phyloP scores from a whole-genome alignment of 192 early-diverging fungal species.

The Linnemannia hyalina region DNA sequence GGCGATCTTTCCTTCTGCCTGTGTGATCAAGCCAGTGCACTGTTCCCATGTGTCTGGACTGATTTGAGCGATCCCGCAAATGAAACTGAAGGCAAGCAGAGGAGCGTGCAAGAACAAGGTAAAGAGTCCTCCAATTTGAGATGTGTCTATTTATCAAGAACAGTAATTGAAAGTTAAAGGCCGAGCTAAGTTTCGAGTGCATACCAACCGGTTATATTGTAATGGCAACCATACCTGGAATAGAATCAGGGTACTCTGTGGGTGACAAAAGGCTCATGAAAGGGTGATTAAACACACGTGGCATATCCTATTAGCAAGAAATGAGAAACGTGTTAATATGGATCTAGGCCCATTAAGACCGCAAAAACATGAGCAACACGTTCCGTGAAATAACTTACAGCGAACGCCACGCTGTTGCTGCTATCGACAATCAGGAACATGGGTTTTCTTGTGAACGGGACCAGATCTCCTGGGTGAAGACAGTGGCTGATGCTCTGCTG shows the following conservation, averaged over 20 bases:
- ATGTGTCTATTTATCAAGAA: slow-evolving; percentile 52
- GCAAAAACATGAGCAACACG: not conserved
- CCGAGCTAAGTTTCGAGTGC: not conserved
- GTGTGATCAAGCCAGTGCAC: slow-evolving; percentile 66
- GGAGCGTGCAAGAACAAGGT: slow-evolving; percentile 96
- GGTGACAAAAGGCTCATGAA: slow-evolving; percentile 93
- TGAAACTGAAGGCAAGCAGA: slow-evolving; percentile 88
- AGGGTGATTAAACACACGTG: slow-evolving; percentile 89
- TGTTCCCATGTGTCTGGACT: slow-evolving; percentile 78
- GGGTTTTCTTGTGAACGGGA: slow-evolving; percentile 96
- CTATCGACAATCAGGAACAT: slow-evolving; percentile 96
- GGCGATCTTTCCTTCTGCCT: slow-evolving; percentile 66
- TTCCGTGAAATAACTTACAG: slow-evolving; percentile 56
- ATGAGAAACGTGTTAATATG: not conserved
- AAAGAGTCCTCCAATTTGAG: slow-evolving; percentile 89
- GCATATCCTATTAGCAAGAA: slow-evolving; percentile 69
- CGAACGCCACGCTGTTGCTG: slow-evolving; percentile 88
- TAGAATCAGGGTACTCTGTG: slow-evolving; percentile 82
- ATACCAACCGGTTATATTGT: not conserved
- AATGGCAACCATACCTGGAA: slow-evolving; percentile 72
- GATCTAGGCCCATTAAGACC: not conserved
- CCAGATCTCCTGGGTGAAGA: slow-evolving; percentile 89
- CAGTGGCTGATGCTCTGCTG: slow-evolving; percentile 73
- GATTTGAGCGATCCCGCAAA: slow-evolving; percentile 76
- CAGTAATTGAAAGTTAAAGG: not conserved